Percentiles rank a stretch among this genome's conserved stretches.
These are phyloP conservation scores for Polytolypa hystricis DNA, from an alignment of 2,329 filamentous ascomycete genomes.

Conservation along the genomic window DNA sequence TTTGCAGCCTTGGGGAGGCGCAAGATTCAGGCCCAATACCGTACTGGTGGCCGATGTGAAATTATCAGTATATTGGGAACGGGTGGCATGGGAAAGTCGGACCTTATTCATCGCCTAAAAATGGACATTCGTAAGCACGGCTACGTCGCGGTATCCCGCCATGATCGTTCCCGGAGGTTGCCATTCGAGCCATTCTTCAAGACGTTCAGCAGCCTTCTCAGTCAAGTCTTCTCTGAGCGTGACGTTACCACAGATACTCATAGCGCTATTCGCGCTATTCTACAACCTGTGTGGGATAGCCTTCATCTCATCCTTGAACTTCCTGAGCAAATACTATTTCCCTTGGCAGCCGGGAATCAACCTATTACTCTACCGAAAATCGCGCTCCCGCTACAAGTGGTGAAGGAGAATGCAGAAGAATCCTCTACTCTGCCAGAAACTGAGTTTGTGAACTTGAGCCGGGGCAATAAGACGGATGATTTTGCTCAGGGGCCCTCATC, in stretches of 20 bases:
- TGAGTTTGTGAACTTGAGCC: slow-evolving; percentile 23
- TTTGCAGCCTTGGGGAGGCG: slow-evolving; percentile 20
- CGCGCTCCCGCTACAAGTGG: slow-evolving; percentile 19
- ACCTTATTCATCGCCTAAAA: slow-evolving; percentile 48
- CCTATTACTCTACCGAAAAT: slow-evolving; percentile 10
- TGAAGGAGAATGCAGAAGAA: slow-evolving; percentile 21
- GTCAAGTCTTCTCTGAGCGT: slow-evolving; percentile 54
- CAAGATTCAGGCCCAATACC: slow-evolving; percentile 38
- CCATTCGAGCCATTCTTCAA: slow-evolving; percentile 52
- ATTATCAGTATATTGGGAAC: slow-evolving; percentile 47
- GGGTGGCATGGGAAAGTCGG: slow-evolving; percentile 50
- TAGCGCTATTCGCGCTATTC: slow-evolving; percentile 43
- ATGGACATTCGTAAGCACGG: slow-evolving; percentile 45
- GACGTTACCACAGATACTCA: slow-evolving; percentile 53
- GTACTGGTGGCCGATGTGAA: slow-evolving; percentile 47
- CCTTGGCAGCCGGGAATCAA: slow-evolving; percentile 25
- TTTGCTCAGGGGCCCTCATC: slow-evolving; percentile 24
- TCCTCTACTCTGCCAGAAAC: slow-evolving; percentile 21
- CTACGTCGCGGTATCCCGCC: slow-evolving; percentile 50
- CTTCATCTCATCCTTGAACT: slow-evolving; percentile 49
- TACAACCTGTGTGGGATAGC: slow-evolving; percentile 47
- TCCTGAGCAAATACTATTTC: slow-evolving; percentile 52
- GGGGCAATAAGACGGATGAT: slow-evolving; percentile 26
- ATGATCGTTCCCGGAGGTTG: slow-evolving; percentile 47
- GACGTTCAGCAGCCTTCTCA: slow-evolving; percentile 49